Base-by-base conservation (phyloP, 768 basidiomycete genomes). In the Serendipita indica region DNA sequence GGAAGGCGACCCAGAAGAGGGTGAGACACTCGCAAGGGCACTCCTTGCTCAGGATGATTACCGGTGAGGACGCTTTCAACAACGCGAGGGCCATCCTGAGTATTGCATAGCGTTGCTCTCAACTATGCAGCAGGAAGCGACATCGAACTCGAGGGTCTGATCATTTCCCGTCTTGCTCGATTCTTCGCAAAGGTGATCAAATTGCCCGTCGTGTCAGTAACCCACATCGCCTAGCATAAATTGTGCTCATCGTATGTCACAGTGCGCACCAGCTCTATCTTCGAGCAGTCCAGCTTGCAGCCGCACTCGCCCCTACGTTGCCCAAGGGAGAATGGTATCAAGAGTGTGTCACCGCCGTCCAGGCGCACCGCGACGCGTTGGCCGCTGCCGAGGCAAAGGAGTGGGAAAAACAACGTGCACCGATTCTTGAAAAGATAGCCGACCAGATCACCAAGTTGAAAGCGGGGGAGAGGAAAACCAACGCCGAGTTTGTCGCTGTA, bases 241-340 rank as follows among this genome's bases (percentile, higher is more conserved):
- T 28, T 7, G 45, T 46, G 27, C n/a, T 27, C n/a, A 25, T 30
- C 25, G 16, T n/a, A 54, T 27, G 16, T 54, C 32, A 27, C 49
- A 54, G 49, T 16, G 49, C 49, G n/a, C 49, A 54, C 32, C 25
- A 27, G 32, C 25, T 54, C 10, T 54, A 54, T 33, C 22, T 54
- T 4, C 22, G 49, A 54, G 49, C 49, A 1, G 30, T 54, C 49
- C 49, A 54, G 30, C 30, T 54, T 20, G 49, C 49, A 25, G 12
- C 49, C 25, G 30, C 49, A 4, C 30, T 54, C 16, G 25, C 22
- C 1, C 49, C 49, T 22, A 28, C 25, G n/a, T 7, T 54, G 22
- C 49, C 49, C 16, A 54, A 3, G 32, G 49, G 49, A 4, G 22
- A 54, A 10, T 54, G 49, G 49, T 54, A 54, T 18, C 22, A 28